A percentile compares a stretch with the other conserved stretches of the same genome.
Conservation (phyloP, 371 early-diverging fungal species). For the Sporodiniella umbellata region DNA sequence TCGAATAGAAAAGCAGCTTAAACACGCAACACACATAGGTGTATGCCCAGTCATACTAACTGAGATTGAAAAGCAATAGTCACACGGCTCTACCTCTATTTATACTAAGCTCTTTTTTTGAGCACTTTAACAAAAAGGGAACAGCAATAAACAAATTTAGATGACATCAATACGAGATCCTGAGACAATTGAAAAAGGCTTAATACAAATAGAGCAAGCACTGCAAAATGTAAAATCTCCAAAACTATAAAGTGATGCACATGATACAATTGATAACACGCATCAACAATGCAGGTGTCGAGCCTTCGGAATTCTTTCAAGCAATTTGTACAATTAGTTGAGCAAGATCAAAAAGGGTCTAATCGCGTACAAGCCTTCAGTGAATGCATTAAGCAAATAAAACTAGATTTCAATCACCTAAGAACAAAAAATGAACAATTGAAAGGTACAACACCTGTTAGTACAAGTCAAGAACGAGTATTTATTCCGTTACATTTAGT, state of each 20-base stretch:
- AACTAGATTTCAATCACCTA: slow-evolving; percentile 23
- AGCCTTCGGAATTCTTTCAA: slow-evolving; percentile 31
- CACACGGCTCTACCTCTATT: too few species aligned
- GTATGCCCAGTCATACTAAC: not conserved
- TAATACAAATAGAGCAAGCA: slow-evolving; percentile 21
- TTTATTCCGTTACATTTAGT: too few species aligned
- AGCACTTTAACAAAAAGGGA: too few species aligned
- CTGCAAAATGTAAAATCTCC: slow-evolving; percentile 2
- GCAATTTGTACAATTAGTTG: slow-evolving; percentile 28
- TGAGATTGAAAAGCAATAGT: too few species aligned
- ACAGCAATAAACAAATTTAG: too few species aligned
- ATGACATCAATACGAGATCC: slow-evolving; percentile 2
- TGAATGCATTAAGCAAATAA: slow-evolving; percentile 24
- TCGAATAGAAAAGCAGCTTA: not conserved
- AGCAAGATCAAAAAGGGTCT: slow-evolving; percentile 29
- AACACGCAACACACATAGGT: not conserved
- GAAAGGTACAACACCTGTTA: slow-evolving; percentile 20
- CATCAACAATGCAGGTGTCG: slow-evolving; percentile 23
- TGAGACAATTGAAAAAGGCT: slow-evolving; percentile 15
- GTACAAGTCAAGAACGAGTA: too few species aligned
- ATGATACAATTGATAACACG: too few species aligned
- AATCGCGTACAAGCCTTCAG: slow-evolving; percentile 25
- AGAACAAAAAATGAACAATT: slow-evolving; percentile 24
- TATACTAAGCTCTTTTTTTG: too few species aligned
- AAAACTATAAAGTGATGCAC: too few species aligned